Evolutionary conservation across 2,329 filamentous ascomycete genomes (phyloP).

Genomic region (Penicillium verrucosum): DNA sequence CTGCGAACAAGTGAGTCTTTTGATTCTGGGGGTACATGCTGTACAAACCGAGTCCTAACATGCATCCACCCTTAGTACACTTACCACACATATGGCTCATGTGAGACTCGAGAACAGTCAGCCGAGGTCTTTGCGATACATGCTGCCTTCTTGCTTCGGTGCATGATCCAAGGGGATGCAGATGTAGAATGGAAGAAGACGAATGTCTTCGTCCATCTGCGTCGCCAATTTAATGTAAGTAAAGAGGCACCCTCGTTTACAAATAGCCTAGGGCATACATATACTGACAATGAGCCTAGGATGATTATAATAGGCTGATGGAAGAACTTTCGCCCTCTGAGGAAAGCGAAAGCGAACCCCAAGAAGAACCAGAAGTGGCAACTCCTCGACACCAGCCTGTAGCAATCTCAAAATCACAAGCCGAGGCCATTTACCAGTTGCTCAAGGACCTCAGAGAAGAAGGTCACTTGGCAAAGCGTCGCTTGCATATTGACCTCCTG

Average conservation of each 20-base stretch:
- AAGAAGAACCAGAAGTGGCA: slow-evolving; percentile 20
- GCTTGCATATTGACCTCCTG: slow-evolving; percentile 38
- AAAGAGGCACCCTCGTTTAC: not conserved
- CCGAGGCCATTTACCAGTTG: slow-evolving; percentile 37
- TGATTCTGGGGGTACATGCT: not conserved
- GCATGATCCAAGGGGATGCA: slow-evolving; percentile 48
- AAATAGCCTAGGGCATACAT: not conserved
- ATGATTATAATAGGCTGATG: slow-evolving; percentile 34
- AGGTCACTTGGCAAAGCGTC: slow-evolving; percentile 41
- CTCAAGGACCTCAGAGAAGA: slow-evolving; percentile 41
- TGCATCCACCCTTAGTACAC: slow-evolving; percentile 33
- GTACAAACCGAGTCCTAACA: not conserved
- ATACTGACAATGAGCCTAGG: slow-evolving; percentile 20
- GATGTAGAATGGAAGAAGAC: slow-evolving; percentile 45
- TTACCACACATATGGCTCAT: slow-evolving; percentile 41
- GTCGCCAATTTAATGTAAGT: slow-evolving; percentile 42
- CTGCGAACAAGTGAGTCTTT: slow-evolving; percentile 38
- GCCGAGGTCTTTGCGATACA: slow-evolving; percentile 47
- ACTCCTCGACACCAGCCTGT: slow-evolving; percentile 27
- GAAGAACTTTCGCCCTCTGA: slow-evolving; percentile 24
- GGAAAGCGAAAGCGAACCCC: slow-evolving; percentile 15
- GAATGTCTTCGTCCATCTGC: slow-evolving; percentile 44
- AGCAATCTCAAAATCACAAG: slow-evolving; percentile 32
- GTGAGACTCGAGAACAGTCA: slow-evolving; percentile 46
- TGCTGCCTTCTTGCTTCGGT: slow-evolving; percentile 44